Percentiles rank a stretch among this genome's conserved stretches.
These are phyloP conservation scores for Colletotrichum sp. DNA, from an alignment of 2,329 filamentous ascomycete genomes.

Conservation along the genomic window DNA sequence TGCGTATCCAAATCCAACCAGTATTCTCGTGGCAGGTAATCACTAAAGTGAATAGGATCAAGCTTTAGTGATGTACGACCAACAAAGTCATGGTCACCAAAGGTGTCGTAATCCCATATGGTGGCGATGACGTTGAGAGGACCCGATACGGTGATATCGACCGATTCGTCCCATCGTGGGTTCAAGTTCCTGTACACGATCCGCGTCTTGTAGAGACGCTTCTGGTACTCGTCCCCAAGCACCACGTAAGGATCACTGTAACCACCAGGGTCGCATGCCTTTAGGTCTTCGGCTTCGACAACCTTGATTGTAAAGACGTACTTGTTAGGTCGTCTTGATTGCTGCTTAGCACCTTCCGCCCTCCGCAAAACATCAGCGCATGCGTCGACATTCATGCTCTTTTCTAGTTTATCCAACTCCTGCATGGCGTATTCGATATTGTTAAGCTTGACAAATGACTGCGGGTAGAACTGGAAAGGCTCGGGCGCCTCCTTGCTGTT, in stretches of 20 bases:
- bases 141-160: slow-evolving; percentile 92
- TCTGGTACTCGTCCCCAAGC: slow-evolving; percentile 96
- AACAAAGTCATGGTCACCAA: slow-evolving; percentile 97
- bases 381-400: slow-evolving; percentile 87
- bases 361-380: slow-evolving; percentile 83
- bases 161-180: slow-evolving; percentile 95
- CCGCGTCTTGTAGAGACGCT: slow-evolving; percentile 91
- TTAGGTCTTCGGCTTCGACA: slow-evolving; percentile 95
- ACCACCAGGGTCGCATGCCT: slow-evolving; percentile 95
- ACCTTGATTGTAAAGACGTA: slow-evolving; percentile 99
- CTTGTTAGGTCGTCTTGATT: slow-evolving; percentile 73
- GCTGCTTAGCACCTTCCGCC: slow-evolving; percentile 70
- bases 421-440: slow-evolving; percentile 95
- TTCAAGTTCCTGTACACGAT: slow-evolving; percentile 91
- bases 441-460: slow-evolving; percentile 98
- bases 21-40: slow-evolving; percentile 94
- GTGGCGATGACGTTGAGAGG: slow-evolving; percentile 95
- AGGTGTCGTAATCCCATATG: slow-evolving; percentile 97
- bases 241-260: slow-evolving; percentile 97
- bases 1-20: slow-evolving; percentile 98
- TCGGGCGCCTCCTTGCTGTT: slow-evolving; percentile 91
- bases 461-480: slow-evolving; percentile 89
- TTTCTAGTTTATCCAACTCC: slow-evolving; percentile 89
- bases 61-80: slow-evolving; percentile 96
- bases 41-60: slow-evolving; percentile 96